Base-by-base conservation (phyloP, 1,139 yeast genomes). In the Komagataea norvegica region DNA sequence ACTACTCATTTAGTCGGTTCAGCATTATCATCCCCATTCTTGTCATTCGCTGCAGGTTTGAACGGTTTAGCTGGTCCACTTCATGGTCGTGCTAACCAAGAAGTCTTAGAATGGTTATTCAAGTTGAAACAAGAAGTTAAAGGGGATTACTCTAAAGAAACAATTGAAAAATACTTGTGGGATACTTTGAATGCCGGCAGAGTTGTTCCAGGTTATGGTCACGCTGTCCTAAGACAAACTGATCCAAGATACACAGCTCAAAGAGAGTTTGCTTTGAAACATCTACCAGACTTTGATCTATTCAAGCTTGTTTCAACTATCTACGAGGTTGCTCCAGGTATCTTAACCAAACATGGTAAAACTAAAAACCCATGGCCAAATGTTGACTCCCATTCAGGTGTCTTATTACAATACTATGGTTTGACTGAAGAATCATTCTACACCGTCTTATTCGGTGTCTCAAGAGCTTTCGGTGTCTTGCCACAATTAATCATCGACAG, bases 301-400 rank as follows among this genome's bases (percentile, higher is more conserved):
- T 88, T 87, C 79, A 79, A 83, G 70, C 77, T 88, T 57, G 97
- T 88, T 45, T 80, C 93, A 43, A 77, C 82, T 68, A 83, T 88
- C 55, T 87, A 88, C 68, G 89, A 88, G 65, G 91, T 89, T 60
- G 97, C 96, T 48, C 97, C 97, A 64, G 83, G 77, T 57, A 97
- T 89, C 47, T 77, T 89, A 64, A 83, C 93, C 61, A 77, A 87
- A 73, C 97, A 89, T 68, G 97, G 97, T 68, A 89, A 89, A 79
- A 88, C 96, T 62, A 86, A 87, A 79, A 89, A 88, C 79, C 96
- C 96, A 70, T 88, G 91, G 91, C 97, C 97, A 68, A 89, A 89
- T 67, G 97, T 89, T 56, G 97, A 89, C 70, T 86, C 96, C 43
- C 95, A 87, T 70, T 88, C 96, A 39, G 97, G 97, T 72, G 95